Base-by-base conservation (phyloP, 192 early-diverging fungal genomes). In the Phlyctochytrium planicorne region DNA sequence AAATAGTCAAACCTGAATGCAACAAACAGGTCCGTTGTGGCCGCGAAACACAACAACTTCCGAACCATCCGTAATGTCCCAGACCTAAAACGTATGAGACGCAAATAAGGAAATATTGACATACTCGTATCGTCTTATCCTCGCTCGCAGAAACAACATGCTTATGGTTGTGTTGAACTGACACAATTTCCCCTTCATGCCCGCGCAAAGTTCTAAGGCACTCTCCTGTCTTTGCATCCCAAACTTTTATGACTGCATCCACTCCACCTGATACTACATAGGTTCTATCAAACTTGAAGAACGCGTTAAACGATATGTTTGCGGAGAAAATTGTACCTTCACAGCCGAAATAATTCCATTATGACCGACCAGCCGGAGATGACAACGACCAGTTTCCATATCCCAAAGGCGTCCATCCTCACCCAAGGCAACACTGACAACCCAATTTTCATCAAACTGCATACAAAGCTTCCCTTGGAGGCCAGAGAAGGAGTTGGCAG, bases 391-490 rank as follows among this genome's bases (percentile, higher is more conserved):
- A 0, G 65, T 75, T 16, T 73, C 57, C 66, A 80, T 67, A 56
- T 80, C 71, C 75, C 77, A 72, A 66, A 80, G 33, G 59, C 63
- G 69, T 17, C 78, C 78, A 16, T 30, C 64, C 25, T 67, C 72
- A 6, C 74, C 74, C 30, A 66, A 32, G 1, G 72, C 55, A 0
- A 83, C 70, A 2, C 76, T 70, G 0, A 81, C 72, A 2, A 77
- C 82, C 68, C 72, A 74, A 4, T 64, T 59, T n/a, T 83, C 78
- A 63, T 80, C 76, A 62, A 83, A 77, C 30, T 76, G 67, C 65
- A 83, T 72, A 30, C 64, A 66, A 37, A 83, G 56, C n/a, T n/a
- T n/a, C n/a, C n/a, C n/a, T n/a, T n/a, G n/a, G n/a, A n/a, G n/a
- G n/a, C n/a, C n/a, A n/a, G n/a, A n/a, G n/a, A n/a, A n/a, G n/a